phyloP scores from a whole-genome alignment of 306 rosid species.

The Quercus bicolor region DNA sequence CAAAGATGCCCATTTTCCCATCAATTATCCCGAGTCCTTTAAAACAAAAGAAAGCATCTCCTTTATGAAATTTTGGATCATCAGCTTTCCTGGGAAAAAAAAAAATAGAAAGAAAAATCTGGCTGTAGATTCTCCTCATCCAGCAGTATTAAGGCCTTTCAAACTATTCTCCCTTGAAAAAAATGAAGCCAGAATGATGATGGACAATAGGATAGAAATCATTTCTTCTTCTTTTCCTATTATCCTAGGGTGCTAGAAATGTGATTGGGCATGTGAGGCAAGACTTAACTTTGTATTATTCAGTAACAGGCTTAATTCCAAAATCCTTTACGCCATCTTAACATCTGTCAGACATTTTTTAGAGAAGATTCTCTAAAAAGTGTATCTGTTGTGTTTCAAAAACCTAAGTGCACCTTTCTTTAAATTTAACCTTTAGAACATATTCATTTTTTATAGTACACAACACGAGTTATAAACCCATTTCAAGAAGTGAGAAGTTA shows the following conservation, averaged over 20 bases:
- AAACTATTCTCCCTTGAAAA: not conserved
- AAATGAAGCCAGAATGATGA: not conserved
- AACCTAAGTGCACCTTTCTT: not conserved
- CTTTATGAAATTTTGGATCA: no score
- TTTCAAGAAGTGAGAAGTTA: not conserved
- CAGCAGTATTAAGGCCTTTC: not conserved
- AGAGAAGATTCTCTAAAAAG: not conserved
- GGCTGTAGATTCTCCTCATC: not conserved
- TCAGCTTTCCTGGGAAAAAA: no score
- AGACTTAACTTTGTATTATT: not conserved
- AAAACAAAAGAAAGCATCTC: no score
- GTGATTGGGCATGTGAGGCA: not conserved
- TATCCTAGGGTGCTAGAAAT: not conserved
- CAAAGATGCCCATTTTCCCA: not conserved
- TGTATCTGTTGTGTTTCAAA: not conserved
- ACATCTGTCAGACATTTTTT: not conserved
- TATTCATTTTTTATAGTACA: not conserved
- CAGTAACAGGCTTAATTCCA: not conserved
- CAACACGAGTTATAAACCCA: not conserved
- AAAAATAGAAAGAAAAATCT: no score
- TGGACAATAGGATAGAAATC: not conserved
- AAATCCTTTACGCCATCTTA: not conserved
- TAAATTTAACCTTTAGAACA: not conserved
- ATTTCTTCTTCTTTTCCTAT: not conserved
- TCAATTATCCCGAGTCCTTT: not conserved